Evolutionary conservation across 2,329 filamentous ascomycete genomes (phyloP), one percentile per base, ranked within the genome.

Genomic region (Sporothrix brasiliensis): DNA sequence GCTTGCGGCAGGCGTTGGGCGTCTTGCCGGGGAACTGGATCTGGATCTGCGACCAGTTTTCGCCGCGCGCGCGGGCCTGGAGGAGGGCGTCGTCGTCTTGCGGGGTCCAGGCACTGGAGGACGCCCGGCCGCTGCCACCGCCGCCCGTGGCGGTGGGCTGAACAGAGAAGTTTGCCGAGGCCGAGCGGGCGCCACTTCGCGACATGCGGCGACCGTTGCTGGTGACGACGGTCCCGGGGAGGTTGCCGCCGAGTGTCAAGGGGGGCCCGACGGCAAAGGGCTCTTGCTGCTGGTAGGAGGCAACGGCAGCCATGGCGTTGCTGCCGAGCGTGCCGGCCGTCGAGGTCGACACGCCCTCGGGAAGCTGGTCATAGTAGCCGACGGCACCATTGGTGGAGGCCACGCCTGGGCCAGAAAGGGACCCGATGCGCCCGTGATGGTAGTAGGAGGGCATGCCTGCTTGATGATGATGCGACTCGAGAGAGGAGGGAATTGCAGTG

Each of bases 41-140:
- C 75, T 93, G 89, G 77, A 96, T 95, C 75, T 92, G 90, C 69
- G 87, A 86, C 93, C 93, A 97, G 80, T 94, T 94, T 78, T 93
- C 85, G 30, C 91, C 91, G 76, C 89, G 87, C 63, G 90, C 87
- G 68, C 93, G 87, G 19, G 92, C 91, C 56, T 83, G 81, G 73
- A 94, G 83, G 56, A 97, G 86, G 50, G 87, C 87, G 75, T 91
- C 86, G 79, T 97, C 93, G 75, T 95, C 92, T 63, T 88, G 84
- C 1, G 86, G 82, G 44, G 87, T 90, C 93, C 93, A 97, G 0
- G 89, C 88, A 10, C 87, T 87, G 0, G 87, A 88, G 47, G 87
- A 87, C 30, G 87, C 82, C 63, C 88, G 85, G 39, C 54, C 41
- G 19, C 67, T 2, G 27, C 41, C 41, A 9, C 10, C 3, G 41